Evolutionary conservation across 108 stramenopile genomes (phyloP), one percentile per base, ranked within the genome.

Genomic region (Skeletonema marinoi): DNA sequence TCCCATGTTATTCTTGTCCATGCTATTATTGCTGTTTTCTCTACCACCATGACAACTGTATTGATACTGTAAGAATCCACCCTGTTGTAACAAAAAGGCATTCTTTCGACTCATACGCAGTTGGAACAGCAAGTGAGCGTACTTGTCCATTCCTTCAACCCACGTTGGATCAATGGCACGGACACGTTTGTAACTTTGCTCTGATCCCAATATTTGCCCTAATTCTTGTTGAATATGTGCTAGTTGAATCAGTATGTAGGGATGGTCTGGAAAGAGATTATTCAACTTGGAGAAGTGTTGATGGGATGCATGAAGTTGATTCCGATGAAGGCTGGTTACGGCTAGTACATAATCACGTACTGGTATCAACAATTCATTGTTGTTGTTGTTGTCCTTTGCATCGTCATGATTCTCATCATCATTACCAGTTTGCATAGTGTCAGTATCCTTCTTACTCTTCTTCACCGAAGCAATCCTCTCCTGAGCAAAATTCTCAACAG

Each of bases 111-210:
- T 89, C 75, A 81, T 87, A 70, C 88, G 82, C 14, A 90, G 78
- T 63, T 94, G 86, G 19, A 74, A 73, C 6, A 66, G 61, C 29
- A 95, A 81, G 46, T 91, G 83, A 9, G 87, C 93, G 65, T 95
- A 95, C 36, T 89, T 78, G 71, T 92, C 93, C 90, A 95, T 91
- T 32, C 81, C 72, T 17, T 89, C 74, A 6, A 69, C 50, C 74
- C 75, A 75, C 32, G 78, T 38, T 16, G 32, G 36, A 68, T 83
- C 82, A 16, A 79, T 32, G 41, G 66, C 13, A 25, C 82, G 65
- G n/a, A 79, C 67, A n/a, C 73, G 82, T 66, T 74, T 64, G 42
- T 78, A 83, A 41, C 68, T 83, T 58, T 69, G 60, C 38, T 83
- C 82, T 5, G 82, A 70, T 32, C 58, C 73, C 1, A 65, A 60